phyloP scores from a whole-genome alignment of 106 monocot species.

The Phalaenopsis equestris region DNA sequence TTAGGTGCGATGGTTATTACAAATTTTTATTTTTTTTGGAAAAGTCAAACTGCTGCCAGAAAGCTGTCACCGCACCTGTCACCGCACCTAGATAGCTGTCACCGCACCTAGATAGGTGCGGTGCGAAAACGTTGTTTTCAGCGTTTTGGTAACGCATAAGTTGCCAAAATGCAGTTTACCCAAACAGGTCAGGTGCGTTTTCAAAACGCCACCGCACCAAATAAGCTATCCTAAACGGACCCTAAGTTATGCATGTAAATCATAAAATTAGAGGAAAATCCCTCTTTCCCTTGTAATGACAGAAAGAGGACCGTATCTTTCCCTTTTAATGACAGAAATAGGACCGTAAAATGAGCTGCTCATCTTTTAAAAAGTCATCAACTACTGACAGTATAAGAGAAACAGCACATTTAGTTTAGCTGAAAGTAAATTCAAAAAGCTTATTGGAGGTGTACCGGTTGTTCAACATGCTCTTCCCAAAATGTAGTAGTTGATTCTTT shows the following conservation, averaged over 20 bases:
- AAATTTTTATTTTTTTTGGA: too few species aligned
- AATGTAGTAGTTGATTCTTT: slow-evolving; percentile 78
- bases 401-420: neutral
- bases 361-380: neutral
- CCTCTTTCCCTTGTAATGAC: neutral
- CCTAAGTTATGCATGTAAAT: neutral
- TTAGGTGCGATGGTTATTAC: too few species aligned
- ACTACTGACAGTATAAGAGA: neutral
- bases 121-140: too few species aligned
- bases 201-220: too few species aligned
- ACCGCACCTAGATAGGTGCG: too few species aligned
- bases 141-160: too few species aligned
- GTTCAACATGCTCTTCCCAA: slow-evolving; percentile 81
- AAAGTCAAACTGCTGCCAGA: too few species aligned
- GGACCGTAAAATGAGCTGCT: neutral
- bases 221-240: too few species aligned
- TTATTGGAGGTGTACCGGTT: slow-evolving; percentile 44
- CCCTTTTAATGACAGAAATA: neutral
- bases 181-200: too few species aligned
- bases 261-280: neutral
- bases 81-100: too few species aligned
- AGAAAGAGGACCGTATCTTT: neutral
- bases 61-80: too few species aligned
- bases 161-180: too few species aligned
- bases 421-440: neutral